Percentiles rank a stretch among this genome's conserved stretches.
Conservation (phyloP, 345 rosid genomes). For the Eucalyptus caleyi region DNA sequence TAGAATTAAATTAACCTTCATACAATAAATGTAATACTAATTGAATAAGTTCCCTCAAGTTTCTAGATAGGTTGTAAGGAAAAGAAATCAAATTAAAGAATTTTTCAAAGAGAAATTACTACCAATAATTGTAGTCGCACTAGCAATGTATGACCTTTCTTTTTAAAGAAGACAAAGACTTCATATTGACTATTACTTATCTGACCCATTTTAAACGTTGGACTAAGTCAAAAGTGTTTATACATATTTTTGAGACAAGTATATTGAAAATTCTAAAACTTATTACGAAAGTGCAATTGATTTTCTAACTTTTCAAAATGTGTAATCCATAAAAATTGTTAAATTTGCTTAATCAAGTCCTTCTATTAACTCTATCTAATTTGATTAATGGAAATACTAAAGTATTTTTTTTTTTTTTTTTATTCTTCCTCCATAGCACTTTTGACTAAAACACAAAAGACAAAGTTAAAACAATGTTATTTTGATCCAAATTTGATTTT, state of each 20-base stretch:
- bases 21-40: neutral
- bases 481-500: neutral
- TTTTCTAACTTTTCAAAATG: too few species aligned
- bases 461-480: too few species aligned
- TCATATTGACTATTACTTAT: neutral
- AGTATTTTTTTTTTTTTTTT: neutral
- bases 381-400: neutral
- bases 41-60: neutral
- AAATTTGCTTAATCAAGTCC: too few species aligned
- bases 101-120: neutral
- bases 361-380: neutral
- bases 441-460: neutral
- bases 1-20: neutral
- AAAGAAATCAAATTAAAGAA: neutral
- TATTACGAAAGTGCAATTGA: too few species aligned
- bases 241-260: neutral
- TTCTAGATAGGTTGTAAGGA: neutral
- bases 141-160: neutral
- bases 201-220: neutral
- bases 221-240: neutral
- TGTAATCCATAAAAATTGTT: too few species aligned
- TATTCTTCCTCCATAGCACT: neutral
- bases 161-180: neutral
- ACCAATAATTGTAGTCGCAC: neutral
- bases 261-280: neutral